Conservation (phyloP, 169 alveolate species). For the Plasmodium relictum region DNA sequence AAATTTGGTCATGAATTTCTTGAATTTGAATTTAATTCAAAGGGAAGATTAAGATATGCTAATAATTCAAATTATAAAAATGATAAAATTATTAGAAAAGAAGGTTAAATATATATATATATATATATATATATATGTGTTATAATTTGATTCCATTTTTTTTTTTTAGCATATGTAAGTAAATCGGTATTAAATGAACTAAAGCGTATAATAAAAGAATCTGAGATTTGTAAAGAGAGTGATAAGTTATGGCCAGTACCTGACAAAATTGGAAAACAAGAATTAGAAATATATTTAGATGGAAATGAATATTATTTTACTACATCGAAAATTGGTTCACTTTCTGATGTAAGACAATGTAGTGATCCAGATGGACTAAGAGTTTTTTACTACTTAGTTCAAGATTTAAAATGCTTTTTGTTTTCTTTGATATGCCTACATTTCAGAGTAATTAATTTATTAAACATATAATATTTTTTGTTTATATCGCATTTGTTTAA, state of each 20-base stretch:
- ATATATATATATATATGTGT: neutral
- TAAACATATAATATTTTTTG: neutral
- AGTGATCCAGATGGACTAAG: conserved; percentile 96
- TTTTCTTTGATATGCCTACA: conserved; percentile 94
- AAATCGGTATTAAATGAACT: conserved; percentile 89
- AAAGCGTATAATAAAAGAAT: conserved; percentile 91
- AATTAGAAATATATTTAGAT: conserved; percentile 94
- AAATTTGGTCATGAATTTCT: conserved; percentile 98
- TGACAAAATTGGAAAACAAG: conserved; percentile 97
- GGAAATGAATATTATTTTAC: conserved; percentile 87
- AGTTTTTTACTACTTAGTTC: conserved; percentile 94
- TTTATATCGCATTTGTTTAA: neutral
- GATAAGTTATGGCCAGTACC: conserved; percentile 97
- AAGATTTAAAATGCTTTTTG: conserved; percentile 95
- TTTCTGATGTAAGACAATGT: conserved; percentile 93
- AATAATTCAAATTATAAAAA: conserved; percentile 96
- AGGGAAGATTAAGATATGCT: conserved; percentile 97
- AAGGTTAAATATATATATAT: conserved; percentile 85
- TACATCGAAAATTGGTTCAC: conserved; percentile 96
- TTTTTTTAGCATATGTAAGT: conserved; percentile 84
- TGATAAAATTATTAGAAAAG: conserved; percentile 95
- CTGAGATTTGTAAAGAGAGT: conserved; percentile 93
- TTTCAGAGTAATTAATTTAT: conserved; percentile 89
- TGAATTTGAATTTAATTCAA: conserved; percentile 96
- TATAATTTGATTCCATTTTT: no score